A percentile compares a stretch with the other conserved stretches of the same genome.
phyloP scores from a whole-genome alignment of 805 yeast species.

The Blastobotrys chiropterorum region DNA sequence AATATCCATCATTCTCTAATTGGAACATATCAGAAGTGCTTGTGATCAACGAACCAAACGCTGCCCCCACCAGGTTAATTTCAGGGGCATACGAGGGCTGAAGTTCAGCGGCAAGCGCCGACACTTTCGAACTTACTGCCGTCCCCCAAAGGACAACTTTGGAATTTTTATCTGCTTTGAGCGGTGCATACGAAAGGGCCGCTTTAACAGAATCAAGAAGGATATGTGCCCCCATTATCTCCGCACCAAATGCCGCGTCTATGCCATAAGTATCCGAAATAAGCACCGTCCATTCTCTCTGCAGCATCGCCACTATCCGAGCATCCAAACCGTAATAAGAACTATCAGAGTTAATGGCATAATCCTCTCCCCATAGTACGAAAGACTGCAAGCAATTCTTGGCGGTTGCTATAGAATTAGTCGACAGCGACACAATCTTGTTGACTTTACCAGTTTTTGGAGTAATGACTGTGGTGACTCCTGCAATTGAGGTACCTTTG shows the following conservation, averaged over 20 bases:
- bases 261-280: constrained; percentile 19
- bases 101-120: constrained; percentile 23
- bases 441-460: constrained; percentile 15
- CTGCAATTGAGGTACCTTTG: constrained; percentile 23
- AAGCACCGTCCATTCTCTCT: background rate
- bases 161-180: constrained; percentile 9
- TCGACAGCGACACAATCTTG: constrained; percentile 17
- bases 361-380: constrained; percentile 18
- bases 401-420: background rate
- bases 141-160: constrained; percentile 22
- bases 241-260: constrained; percentile 16
- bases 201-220: constrained; percentile 28
- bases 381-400: constrained; percentile 12
- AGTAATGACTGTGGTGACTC: constrained; percentile 25
- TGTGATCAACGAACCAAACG: constrained; percentile 24
- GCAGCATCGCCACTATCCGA: background rate
- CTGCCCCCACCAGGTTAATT: constrained; percentile 21
- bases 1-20: background rate
- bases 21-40: constrained; percentile 17
- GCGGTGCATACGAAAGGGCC: constrained; percentile 11
- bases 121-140: constrained; percentile 25
- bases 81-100: constrained; percentile 24
- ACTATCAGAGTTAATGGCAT: constrained; percentile 24
- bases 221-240: constrained; percentile 21
- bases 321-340: constrained; percentile 14